A percentile compares a stretch with the other conserved stretches of the same genome.
phyloP scores from a whole-genome alignment of 176 grass and related monocot species.

The Pharus latifolius region DNA sequence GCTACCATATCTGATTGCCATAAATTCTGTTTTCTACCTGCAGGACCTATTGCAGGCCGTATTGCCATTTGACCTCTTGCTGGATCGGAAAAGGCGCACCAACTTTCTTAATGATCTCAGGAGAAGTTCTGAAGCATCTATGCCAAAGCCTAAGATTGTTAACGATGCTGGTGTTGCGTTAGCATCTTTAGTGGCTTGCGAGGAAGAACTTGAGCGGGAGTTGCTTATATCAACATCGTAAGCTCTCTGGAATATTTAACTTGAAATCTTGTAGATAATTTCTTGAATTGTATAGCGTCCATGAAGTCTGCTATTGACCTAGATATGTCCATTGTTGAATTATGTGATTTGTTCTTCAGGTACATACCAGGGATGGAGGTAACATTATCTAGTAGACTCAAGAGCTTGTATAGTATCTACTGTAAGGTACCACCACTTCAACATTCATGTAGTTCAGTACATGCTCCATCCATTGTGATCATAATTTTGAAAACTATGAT shows the following conservation, averaged over 20 bases:
- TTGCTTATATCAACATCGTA: constrained; percentile 97
- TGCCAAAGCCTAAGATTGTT: constrained; percentile 55
- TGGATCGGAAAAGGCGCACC: constrained; percentile 78
- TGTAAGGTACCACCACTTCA: constrained; percentile 51
- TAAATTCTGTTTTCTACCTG: constrained; percentile 11
- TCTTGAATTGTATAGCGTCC: not conserved
- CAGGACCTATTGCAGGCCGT: constrained; percentile 87
- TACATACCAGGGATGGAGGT: constrained; percentile 99
- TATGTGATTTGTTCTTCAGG: constrained; percentile 36
- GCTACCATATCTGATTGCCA: not conserved
- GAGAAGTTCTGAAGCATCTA: constrained; percentile 53
- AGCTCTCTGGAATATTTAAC: constrained; percentile 16
- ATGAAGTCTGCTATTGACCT: not conserved
- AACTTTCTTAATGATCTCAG: constrained; percentile 83
- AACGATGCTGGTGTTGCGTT: constrained; percentile 60
- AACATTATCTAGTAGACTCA: constrained; percentile 78
- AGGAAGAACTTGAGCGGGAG: constrained; percentile 92
- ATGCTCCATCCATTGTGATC: not conserved
- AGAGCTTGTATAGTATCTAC: constrained; percentile 94
- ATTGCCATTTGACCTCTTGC: constrained; percentile 92
- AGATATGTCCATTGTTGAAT: constrained; percentile 12
- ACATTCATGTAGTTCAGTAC: not conserved
- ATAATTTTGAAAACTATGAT: constrained; percentile 1
- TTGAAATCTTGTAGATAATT: too few species aligned
- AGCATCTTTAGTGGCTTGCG: constrained; percentile 87